Conservation (phyloP, 2,329 filamentous ascomycete species). For the Neonectria coccinea region DNA sequence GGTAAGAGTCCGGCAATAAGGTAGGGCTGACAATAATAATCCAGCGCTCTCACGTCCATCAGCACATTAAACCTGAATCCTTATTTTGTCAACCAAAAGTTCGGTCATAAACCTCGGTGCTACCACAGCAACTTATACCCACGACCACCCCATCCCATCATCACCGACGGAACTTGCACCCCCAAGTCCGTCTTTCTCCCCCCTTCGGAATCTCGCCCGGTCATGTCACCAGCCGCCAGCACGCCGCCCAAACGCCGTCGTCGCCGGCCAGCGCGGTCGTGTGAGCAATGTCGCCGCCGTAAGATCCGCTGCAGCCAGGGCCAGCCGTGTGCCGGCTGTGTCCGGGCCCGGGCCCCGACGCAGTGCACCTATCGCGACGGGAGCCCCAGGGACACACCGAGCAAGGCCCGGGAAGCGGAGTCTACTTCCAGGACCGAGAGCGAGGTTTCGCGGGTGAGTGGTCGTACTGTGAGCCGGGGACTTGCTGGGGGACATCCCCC, state of each 20-base stretch:
- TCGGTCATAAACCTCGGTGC: slow-evolving; percentile 38
- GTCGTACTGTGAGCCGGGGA: slow-evolving; percentile 1
- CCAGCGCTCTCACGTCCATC: too few species aligned
- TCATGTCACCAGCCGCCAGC: slow-evolving; percentile 24
- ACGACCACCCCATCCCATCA: slow-evolving; percentile 10
- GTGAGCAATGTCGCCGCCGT: slow-evolving; percentile 44
- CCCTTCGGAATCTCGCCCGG: background rate
- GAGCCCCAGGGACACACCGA: slow-evolving; percentile 11
- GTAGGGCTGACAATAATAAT: slow-evolving; percentile 4
- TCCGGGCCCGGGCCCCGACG: slow-evolving; percentile 41
- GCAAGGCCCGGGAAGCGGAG: slow-evolving; percentile 6
- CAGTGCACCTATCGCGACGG: slow-evolving; percentile 44
- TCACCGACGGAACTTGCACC: slow-evolving; percentile 6
- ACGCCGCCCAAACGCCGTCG: slow-evolving; percentile 39
- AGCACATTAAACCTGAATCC: background rate
- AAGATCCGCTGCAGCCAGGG: slow-evolving; percentile 41
- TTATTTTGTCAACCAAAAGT: slow-evolving; percentile 9
- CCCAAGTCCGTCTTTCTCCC: slow-evolving; percentile 4
- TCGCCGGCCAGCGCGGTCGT: slow-evolving; percentile 42
- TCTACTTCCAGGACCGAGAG: slow-evolving; percentile 14
- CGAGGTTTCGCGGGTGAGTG: slow-evolving; percentile 6
- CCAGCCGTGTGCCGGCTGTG: slow-evolving; percentile 41
- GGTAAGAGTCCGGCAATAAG: slow-evolving; percentile 20
- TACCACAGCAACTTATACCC: slow-evolving; percentile 28
- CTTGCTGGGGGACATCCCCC: slow-evolving; percentile 26